Conservation (phyloP, 345 rosid genomes). For the Sisymbrium irio region DNA sequence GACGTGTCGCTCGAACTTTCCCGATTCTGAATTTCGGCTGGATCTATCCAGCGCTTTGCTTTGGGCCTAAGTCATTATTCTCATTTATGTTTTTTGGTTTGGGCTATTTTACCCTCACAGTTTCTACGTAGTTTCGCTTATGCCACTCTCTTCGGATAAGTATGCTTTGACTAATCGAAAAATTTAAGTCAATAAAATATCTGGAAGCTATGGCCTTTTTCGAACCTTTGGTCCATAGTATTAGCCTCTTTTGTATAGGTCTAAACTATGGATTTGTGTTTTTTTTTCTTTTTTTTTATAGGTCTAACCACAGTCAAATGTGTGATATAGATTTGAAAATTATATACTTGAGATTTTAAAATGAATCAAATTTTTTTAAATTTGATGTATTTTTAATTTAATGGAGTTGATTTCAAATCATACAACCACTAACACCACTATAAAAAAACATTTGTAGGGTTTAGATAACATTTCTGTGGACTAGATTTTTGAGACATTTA, state of each 20-base stretch:
- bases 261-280: neutral
- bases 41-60: slow-evolving; percentile 32
- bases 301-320: no score
- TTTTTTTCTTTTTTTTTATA: no score
- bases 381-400: no score
- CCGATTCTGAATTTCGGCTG: slow-evolving; percentile 18
- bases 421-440: no score
- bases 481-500: no score
- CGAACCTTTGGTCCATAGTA: neutral
- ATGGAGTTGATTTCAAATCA: no score
- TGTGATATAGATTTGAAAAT: no score
- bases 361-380: no score
- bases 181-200: neutral
- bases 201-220: neutral
- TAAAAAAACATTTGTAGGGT: no score
- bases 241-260: no score
- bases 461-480: no score
- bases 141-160: neutral
- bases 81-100: neutral
- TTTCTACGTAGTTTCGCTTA: neutral
- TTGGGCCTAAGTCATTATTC: slow-evolving; percentile 31
- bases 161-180: neutral
- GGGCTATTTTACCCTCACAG: slow-evolving; percentile 1
- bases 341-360: no score
- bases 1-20: slow-evolving; percentile 38